These are phyloP conservation scores for Neonectria hederae DNA, from an alignment of 2,329 filamentous ascomycete genomes.

Conservation along the genomic window DNA sequence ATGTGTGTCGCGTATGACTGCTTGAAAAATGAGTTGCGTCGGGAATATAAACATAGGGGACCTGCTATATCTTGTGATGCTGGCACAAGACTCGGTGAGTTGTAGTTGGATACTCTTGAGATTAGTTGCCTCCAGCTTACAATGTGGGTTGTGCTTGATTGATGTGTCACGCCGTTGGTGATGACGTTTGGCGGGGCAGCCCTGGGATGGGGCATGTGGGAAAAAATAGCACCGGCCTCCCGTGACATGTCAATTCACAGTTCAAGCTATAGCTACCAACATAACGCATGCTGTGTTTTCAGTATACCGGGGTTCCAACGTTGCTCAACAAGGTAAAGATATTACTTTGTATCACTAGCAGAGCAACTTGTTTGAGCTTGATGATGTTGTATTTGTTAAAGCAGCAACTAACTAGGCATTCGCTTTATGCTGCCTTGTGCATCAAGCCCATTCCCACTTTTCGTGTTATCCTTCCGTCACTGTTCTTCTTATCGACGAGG, in stretches of 20 bases:
- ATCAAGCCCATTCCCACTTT: constrained; percentile 36
- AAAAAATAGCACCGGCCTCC: constrained; percentile 16
- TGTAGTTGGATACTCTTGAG: background rate
- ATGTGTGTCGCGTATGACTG: background rate
- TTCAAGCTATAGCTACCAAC: background rate
- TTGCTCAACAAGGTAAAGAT: background rate
- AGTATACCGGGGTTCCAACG: background rate
- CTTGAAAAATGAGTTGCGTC: background rate
- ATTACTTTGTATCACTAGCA: background rate
- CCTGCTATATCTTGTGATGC: background rate
- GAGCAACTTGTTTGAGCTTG: constrained; percentile 24
- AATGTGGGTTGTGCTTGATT: background rate
- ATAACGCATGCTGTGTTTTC: too few species aligned
- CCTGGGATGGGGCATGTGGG: constrained; percentile 1
- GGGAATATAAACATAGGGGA: background rate
- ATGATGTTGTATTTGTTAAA: constrained; percentile 28
- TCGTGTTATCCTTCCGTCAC: constrained; percentile 26
- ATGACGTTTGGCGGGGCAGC: constrained; percentile 40
- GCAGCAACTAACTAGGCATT: background rate
- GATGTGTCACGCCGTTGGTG: constrained; percentile 37
- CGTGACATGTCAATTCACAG: background rate
- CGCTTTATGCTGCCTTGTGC: background rate
- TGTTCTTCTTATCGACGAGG: constrained; percentile 36
- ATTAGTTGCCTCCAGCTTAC: background rate
- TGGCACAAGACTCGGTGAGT: background rate